Conservation (phyloP, 2,329 filamentous ascomycete species). For the Colletotrichum costaricense region DNA sequence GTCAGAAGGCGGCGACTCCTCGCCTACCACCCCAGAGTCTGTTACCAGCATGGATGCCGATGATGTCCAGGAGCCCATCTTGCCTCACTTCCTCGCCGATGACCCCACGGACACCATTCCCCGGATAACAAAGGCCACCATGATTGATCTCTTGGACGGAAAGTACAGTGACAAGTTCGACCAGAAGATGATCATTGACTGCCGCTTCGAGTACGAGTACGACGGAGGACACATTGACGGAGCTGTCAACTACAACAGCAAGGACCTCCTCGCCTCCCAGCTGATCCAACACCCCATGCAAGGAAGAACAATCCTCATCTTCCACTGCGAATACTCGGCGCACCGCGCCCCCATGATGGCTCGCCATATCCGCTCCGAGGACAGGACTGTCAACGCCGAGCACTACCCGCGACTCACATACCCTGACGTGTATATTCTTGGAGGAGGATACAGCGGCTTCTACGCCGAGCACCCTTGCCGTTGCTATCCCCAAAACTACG, state of each 20-base stretch:
- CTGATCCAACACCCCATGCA: conserved; percentile 78
- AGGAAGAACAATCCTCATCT: conserved; percentile 83
- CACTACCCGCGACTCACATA: conserved; percentile 91
- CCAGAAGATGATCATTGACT: conserved; percentile 90
- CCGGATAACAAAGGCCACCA: conserved; percentile 83
- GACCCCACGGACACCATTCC: conserved; percentile 88
- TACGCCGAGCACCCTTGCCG: conserved; percentile 81
- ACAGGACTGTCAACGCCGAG: conserved; percentile 87
- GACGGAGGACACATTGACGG: conserved; percentile 94
- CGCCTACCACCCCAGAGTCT: conserved; percentile 60
- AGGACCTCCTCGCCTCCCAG: conserved; percentile 83
- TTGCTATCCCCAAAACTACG: conserved; percentile 95
- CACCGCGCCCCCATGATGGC: conserved; percentile 97
- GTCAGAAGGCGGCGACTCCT: conserved; percentile 62
- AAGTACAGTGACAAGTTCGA: conserved; percentile 82
- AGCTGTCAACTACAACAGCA: conserved; percentile 97
- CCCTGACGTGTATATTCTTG: conserved; percentile 95
- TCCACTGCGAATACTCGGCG: conserved; percentile 98
- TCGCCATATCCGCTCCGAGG: conserved; percentile 88
- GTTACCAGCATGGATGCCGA: conserved; percentile 88
- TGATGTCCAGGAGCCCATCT: conserved; percentile 75
- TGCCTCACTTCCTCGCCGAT: conserved; percentile 87
- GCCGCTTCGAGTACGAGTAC: conserved; percentile 98
- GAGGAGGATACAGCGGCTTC: conserved; percentile 96
- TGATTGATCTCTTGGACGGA: conserved; percentile 89